Base-by-base conservation (phyloP, 352 stramenopile genomes). In the Globisporangium paddicum region DNA sequence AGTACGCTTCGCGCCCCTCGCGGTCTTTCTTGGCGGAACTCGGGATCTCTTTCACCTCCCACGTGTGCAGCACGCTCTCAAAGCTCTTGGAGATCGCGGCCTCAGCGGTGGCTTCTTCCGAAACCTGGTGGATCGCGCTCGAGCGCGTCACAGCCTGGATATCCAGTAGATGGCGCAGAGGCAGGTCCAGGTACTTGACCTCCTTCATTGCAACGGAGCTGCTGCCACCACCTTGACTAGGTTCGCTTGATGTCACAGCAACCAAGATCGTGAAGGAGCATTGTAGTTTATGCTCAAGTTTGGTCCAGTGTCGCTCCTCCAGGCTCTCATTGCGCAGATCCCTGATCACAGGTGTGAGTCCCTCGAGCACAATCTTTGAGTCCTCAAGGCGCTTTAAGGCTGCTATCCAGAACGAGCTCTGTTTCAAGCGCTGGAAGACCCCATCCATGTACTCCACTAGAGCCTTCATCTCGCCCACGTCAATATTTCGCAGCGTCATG, bases 251-350 rank as follows among this genome's bases (percentile, higher is more conserved):
- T 38, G 16, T 10, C 10, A 8, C 16, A 11, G 46, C 35, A 10
- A 60, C 55, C 0, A 10, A 3, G 16, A 62, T 51, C 4, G 40
- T 32, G 19, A 90, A 78, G 0, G 59, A 73, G 16, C 72, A 85
- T 16, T 77, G 60, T 63, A 90, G 68, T 50, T 88, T 92, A 65
- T 86, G 64, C 50, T 92, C 82, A 0, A 92, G 62, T 44, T 89
- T 89, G 2, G 63, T 77, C 82, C 82, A 92, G 55, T 92, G 82
- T 5, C 78, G 76, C 21, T 86, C 75, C 35, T 72, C 68, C 19
- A 92, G 19, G 25, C 77, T 57, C 0, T 77, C 69, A 28, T 89
- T 92, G 9, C 79, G 69, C 2, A 92, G 53, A 55, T 90, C 79
- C 4, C 74, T 76, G 37, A 92, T 76, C 0, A 90, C 71, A 0